These are phyloP conservation scores for Exophiala sp. DNA, from an alignment of 2,329 filamentous ascomycete genomes.

Conservation along the genomic window DNA sequence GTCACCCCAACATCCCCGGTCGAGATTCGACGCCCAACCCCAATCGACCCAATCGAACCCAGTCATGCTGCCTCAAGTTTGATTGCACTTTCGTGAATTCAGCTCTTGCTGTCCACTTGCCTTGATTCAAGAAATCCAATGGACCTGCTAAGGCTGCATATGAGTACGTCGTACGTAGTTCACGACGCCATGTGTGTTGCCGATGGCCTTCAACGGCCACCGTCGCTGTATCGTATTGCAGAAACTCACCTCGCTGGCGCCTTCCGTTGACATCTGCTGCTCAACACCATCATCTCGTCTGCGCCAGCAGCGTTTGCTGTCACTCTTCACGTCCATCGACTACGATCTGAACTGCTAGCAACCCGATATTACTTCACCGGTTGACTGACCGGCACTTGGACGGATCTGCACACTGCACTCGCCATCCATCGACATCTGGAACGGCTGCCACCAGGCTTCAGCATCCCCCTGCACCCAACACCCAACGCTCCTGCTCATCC, in stretches of 20 bases:
- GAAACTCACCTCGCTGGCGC: not conserved
- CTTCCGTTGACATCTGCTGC: not conserved
- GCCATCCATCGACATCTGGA: not conserved
- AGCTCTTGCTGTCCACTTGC: not conserved
- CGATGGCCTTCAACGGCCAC: not conserved
- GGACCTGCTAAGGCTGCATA: not conserved
- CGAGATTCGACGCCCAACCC: not conserved
- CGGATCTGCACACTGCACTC: not conserved
- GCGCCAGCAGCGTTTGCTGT: not conserved
- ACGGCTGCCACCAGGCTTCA: not conserved
- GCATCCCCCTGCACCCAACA: not conserved
- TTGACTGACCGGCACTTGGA: no score
- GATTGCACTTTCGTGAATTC: conserved; percentile 1
- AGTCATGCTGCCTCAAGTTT: not conserved
- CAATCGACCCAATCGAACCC: not conserved
- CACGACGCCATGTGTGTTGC: not conserved
- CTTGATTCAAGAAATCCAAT: not conserved
- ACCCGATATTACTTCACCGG: not conserved
- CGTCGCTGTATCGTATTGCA: not conserved
- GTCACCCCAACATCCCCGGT: not conserved
- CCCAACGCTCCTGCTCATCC: not conserved
- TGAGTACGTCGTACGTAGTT: not conserved
- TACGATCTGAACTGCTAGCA: not conserved
- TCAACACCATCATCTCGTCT: no score
- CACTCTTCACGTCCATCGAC: no score